Evolutionary conservation across 1,139 yeast genomes (phyloP).

Genomic region (Hemisphaericaspora subhashii): DNA sequence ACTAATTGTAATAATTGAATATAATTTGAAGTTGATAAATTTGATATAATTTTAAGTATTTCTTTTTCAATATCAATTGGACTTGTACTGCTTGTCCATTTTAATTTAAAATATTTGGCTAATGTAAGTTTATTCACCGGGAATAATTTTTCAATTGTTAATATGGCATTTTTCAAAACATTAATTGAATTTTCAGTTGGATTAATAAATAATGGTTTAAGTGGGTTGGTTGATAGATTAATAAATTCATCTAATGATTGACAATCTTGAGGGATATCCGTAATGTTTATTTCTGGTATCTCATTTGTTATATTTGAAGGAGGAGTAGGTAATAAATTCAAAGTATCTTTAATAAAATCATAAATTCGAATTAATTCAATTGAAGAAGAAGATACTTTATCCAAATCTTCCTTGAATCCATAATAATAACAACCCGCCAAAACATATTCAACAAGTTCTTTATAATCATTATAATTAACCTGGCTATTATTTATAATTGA

Average conservation of each 20-base stretch:
- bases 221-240: conserved; percentile 14
- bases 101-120: conserved; percentile 31
- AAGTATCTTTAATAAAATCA: conserved; percentile 29
- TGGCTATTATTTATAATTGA: conserved; percentile 16
- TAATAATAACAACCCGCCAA: conserved; percentile 30
- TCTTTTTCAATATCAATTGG: conserved; percentile 27
- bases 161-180: conserved; percentile 27
- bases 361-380: conserved; percentile 32
- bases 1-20: conserved; percentile 24
- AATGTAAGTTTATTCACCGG: conserved; percentile 45
- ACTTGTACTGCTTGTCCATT: no score
- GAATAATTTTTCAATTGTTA: conserved; percentile 42
- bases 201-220: conserved; percentile 19
- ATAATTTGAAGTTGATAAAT: conserved; percentile 36
- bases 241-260: not conserved
- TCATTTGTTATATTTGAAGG: no score
- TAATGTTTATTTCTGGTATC: conserved; percentile 3
- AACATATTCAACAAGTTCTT: conserved; percentile 20
- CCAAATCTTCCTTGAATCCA: conserved; percentile 18
- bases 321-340: conserved; percentile 16
- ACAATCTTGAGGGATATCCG: not conserved
- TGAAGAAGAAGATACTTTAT: conserved; percentile 26
- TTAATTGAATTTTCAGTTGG: conserved; percentile 24
- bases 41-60: conserved; percentile 28
- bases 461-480: conserved; percentile 16